Conservation (phyloP, 345 rosid genomes). For the Hevea brasiliensis region DNA sequence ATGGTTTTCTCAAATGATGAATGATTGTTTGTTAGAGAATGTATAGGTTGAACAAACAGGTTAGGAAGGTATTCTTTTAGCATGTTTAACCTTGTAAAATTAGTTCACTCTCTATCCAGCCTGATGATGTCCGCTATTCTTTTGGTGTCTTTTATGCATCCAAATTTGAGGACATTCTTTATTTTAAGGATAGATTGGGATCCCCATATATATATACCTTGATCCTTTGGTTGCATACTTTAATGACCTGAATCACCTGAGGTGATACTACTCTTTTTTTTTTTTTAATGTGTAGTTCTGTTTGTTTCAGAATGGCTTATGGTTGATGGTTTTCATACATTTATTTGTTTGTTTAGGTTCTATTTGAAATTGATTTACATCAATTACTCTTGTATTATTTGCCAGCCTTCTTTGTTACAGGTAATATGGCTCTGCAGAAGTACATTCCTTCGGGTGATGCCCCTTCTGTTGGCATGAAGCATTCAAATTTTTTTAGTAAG, state of each 20-base stretch:
- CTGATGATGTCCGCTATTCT: background rate
- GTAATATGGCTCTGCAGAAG: constrained; percentile 71
- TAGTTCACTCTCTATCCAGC: background rate
- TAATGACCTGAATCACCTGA: no score
- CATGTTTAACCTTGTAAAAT: background rate
- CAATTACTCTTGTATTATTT: background rate
- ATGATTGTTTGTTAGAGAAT: background rate
- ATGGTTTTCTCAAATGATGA: background rate
- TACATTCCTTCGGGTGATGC: constrained; percentile 53
- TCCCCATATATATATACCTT: background rate
- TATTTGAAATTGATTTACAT: background rate
- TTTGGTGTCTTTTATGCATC: background rate
- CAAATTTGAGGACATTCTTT: background rate
- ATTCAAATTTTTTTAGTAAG: constrained; percentile 57
- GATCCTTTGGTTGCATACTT: no score
- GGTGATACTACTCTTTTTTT: background rate
- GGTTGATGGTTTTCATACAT: background rate
- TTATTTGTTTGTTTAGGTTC: background rate
- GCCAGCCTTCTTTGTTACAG: constrained; percentile 19
- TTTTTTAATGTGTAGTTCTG: constrained; percentile 7
- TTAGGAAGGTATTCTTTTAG: background rate
- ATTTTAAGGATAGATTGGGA: background rate
- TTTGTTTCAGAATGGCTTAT: background rate
- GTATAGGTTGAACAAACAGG: background rate
- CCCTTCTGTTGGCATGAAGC: constrained; percentile 56